Conservation (phyloP, 2,329 filamentous ascomycete genomes). For the Diaporthe ilicicola region DNA sequence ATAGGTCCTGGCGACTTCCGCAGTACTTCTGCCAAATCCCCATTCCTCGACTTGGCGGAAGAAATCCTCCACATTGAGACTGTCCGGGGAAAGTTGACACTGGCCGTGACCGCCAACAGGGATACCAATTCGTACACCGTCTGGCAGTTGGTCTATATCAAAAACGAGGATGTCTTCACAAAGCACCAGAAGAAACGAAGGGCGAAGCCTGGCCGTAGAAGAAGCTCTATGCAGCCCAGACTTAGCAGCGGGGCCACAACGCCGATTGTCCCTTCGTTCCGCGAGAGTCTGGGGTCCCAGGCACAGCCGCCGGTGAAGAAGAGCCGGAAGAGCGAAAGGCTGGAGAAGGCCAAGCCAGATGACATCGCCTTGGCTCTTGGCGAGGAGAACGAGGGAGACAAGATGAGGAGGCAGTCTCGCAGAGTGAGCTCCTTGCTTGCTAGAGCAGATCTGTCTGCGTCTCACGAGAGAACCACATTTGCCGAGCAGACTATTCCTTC, state of each 20-base stretch:
- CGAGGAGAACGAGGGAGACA: conserved; percentile 66
- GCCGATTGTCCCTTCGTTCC: conserved; percentile 70
- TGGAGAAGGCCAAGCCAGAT: conserved; percentile 53
- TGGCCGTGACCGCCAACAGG: conserved; percentile 84
- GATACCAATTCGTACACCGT: conserved; percentile 81
- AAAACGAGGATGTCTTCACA: conserved; percentile 68
- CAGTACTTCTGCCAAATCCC: conserved; percentile 50
- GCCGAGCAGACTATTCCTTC: conserved; percentile 66
- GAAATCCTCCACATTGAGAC: conserved; percentile 85
- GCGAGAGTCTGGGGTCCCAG: conserved; percentile 76
- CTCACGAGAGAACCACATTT: conserved; percentile 83
- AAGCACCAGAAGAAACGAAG: conserved; percentile 56
- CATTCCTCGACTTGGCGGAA: conserved; percentile 77
- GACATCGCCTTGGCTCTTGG: conserved; percentile 78
- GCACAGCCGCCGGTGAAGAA: conserved; percentile 63
- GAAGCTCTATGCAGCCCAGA: conserved; percentile 72
- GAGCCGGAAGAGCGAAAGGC: conserved; percentile 59
- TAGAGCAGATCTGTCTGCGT: conserved; percentile 84
- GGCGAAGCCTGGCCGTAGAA: conserved; percentile 58
- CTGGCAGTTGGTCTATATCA: conserved; percentile 83
- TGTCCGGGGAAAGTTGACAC: conserved; percentile 65
- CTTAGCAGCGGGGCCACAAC: conserved; percentile 80
- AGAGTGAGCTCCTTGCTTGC: conserved; percentile 92
- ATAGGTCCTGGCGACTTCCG: conserved; percentile 47
- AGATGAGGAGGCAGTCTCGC: conserved; percentile 69